Percentiles rank a stretch among this genome's conserved stretches.
phyloP scores from a whole-genome alignment of 257 asterid genomes.

The Salvia rosmarinus region DNA sequence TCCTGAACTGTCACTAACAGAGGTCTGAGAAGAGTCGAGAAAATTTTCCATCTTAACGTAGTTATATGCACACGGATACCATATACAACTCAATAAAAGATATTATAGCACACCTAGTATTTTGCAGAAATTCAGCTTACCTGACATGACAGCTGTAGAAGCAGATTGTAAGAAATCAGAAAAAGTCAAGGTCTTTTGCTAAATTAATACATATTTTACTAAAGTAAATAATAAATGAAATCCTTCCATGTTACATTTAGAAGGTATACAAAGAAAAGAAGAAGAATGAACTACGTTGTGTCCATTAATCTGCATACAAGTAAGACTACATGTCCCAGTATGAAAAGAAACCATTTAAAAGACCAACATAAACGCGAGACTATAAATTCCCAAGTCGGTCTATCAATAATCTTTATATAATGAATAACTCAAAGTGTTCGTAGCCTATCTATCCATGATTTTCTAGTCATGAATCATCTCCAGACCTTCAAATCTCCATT shows the following conservation, averaged over 20 bases:
- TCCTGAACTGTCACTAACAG: conserved; percentile 74
- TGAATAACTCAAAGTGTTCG: conserved; percentile 16
- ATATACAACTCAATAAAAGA: conserved; percentile 15
- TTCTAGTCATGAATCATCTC: not conserved
- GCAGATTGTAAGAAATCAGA: not conserved
- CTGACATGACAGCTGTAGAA: conserved; percentile 12
- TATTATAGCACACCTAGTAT: conserved; percentile 3
- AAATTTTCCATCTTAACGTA: conserved; percentile 20
- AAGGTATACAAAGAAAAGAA: conserved; percentile 1
- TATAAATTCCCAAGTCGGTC: not conserved
- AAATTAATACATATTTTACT: not conserved
- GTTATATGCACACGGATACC: conserved; percentile 20
- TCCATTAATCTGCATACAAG: conserved; percentile 11
- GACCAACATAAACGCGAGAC: conserved; percentile 5
- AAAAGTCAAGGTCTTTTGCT: conserved; percentile 3
- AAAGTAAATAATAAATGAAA: conserved; percentile 13
- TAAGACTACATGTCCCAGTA: too few species aligned
- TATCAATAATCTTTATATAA: too few species aligned
- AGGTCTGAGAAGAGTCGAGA: conserved; percentile 42
- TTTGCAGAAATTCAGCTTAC: conserved; percentile 7
- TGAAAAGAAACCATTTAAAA: too few species aligned
- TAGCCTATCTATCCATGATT: not conserved
- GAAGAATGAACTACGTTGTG: not conserved
- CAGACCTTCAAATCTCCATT: not conserved
- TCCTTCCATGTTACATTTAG: not conserved